Conservation (phyloP, 2,329 filamentous ascomycete genomes). For the Verruconis gallopava region DNA sequence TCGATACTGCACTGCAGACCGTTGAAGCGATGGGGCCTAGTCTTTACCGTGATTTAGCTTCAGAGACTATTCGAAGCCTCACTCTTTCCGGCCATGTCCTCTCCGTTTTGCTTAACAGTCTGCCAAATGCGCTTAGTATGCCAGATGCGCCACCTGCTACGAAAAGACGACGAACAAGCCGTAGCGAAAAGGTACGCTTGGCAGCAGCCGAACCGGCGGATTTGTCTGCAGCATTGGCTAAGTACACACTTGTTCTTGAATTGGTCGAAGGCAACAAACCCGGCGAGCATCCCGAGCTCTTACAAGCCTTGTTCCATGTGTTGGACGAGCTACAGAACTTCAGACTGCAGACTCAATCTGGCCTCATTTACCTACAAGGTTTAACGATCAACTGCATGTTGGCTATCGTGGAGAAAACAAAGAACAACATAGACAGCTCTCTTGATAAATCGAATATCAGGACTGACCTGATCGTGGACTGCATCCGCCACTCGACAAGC, state of each 20-base stretch:
- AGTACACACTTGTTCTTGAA: slow-evolving; percentile 77
- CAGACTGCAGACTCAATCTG: slow-evolving; percentile 66
- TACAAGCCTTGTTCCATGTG: slow-evolving; percentile 68
- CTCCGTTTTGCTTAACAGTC: slow-evolving; percentile 4
- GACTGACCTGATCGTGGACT: slow-evolving; percentile 84
- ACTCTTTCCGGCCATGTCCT: slow-evolving; percentile 6
- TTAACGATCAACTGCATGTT: slow-evolving; percentile 70
- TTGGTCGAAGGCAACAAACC: slow-evolving; percentile 71
- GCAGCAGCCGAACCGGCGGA: slow-evolving; percentile 51
- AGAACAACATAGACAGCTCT: slow-evolving; percentile 37
- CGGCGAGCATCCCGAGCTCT: slow-evolving; percentile 59
- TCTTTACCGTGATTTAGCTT: slow-evolving; percentile 33
- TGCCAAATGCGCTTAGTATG: slow-evolving; percentile 62
- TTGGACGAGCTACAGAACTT: slow-evolving; percentile 82
- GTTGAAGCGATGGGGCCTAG: slow-evolving; percentile 19
- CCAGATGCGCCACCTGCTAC: slow-evolving; percentile 58
- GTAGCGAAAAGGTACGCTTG: slow-evolving; percentile 51
- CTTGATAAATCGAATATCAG: slow-evolving; percentile 72
- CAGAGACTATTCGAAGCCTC: slow-evolving; percentile 60
- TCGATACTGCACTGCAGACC: slow-evolving; percentile 38
- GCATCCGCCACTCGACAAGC: slow-evolving; percentile 80
- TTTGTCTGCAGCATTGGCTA: slow-evolving; percentile 54
- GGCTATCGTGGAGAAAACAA: slow-evolving; percentile 69
- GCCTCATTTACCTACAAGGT: slow-evolving; percentile 81
- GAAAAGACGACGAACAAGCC: slow-evolving; percentile 69